A percentile compares a stretch with the other conserved stretches of the same genome.
Evolutionary conservation across 106 monocot species (phyloP).

Genomic region (Acanthochlamys bracteata): DNA sequence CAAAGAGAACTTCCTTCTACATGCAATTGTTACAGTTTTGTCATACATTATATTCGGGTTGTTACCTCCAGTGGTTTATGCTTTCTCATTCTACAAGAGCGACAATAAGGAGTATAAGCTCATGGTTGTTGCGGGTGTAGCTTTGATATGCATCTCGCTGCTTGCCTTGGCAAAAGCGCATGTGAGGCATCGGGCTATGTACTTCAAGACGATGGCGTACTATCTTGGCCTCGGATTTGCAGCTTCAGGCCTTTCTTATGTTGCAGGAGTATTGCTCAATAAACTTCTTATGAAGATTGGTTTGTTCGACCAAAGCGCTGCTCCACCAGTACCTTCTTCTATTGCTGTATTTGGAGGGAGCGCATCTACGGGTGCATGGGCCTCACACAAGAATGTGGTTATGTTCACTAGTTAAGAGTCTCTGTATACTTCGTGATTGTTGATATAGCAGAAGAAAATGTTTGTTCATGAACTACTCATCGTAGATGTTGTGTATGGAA

Average conservation of each 20-base stretch:
- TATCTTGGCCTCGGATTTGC: conserved; percentile 36
- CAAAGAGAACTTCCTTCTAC: conserved; percentile 40
- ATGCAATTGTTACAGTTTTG: conserved; percentile 35
- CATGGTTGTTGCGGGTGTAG: conserved; percentile 44
- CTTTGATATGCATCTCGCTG: conserved; percentile 42
- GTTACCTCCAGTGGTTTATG: conserved; percentile 60
- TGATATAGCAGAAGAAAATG: too few relatives aligned
- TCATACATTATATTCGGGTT: conserved; percentile 57
- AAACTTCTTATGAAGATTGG: conserved; percentile 28
- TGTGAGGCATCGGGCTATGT: conserved; percentile 26
- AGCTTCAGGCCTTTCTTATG: conserved; percentile 45
- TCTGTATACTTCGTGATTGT: too few relatives aligned
- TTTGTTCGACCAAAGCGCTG: conserved; percentile 16
- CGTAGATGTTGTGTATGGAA: too few relatives aligned
- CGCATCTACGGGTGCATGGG: conserved; percentile 1
- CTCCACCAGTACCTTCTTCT: conserved; percentile 10
- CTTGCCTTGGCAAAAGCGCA: conserved; percentile 70
- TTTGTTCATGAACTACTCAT: too few relatives aligned
- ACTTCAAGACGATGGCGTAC: conserved; percentile 33
- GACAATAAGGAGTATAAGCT: conserved; percentile 56
- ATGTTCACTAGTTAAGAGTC: neutral
- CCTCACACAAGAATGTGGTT: too few relatives aligned
- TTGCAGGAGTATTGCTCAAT: conserved; percentile 27
- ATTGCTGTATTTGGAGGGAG: neutral
- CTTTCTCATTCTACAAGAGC: conserved; percentile 48